phyloP scores from a whole-genome alignment of 2,329 filamentous ascomycete species.

The Pseudogymnoascus sp. region DNA sequence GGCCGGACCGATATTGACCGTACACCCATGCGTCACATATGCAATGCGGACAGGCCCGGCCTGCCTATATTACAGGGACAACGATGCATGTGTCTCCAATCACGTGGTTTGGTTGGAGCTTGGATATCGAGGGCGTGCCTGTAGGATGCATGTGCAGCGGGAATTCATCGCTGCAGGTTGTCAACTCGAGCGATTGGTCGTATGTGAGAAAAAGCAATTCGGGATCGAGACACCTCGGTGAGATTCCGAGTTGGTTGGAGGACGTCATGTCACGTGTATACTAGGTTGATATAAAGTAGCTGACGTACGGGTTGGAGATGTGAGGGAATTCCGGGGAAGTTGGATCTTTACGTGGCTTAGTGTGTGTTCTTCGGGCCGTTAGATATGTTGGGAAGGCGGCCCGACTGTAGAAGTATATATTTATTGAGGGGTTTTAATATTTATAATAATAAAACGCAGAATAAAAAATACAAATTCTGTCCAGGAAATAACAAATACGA shows the following conservation, averaged over 20 bases:
- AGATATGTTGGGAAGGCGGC: neutral
- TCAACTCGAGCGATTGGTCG: neutral
- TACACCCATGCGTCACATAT: slow-evolving; percentile 1
- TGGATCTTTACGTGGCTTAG: neutral
- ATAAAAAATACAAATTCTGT: neutral
- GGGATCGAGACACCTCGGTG: neutral
- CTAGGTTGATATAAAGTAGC: neutral
- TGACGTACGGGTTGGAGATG: neutral
- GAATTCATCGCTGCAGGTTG: neutral
- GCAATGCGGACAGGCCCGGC: slow-evolving; percentile 2
- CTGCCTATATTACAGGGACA: neutral
- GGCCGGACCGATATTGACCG: slow-evolving; percentile 5
- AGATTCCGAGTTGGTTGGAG: neutral
- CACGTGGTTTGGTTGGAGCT: neutral
- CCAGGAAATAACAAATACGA: neutral
- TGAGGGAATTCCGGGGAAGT: neutral
- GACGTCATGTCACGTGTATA: neutral
- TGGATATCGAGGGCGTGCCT: neutral
- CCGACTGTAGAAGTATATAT: neutral
- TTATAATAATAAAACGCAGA: neutral
- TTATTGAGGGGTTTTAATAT: neutral
- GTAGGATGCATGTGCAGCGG: neutral
- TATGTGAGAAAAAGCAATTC: neutral
- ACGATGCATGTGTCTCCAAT: slow-evolving; percentile 5
- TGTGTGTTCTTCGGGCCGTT: neutral